Evolutionary conservation across 1,284 basidiomycete genomes (phyloP), one percentile per base, ranked within the genome.

Genomic region (Gymnopus androsaceus): DNA sequence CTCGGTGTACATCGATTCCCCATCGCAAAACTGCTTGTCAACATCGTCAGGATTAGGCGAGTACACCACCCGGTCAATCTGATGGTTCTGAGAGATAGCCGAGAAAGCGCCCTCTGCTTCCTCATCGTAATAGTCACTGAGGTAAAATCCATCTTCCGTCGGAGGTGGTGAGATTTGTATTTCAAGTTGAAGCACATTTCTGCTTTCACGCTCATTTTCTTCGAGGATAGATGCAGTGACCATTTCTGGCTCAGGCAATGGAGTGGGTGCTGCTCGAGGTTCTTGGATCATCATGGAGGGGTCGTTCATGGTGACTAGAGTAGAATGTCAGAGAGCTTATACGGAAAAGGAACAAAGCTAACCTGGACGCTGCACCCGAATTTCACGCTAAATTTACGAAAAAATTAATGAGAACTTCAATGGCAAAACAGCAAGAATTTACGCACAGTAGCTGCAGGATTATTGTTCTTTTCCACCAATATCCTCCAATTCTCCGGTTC

Each of bases 401-500:
- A 27, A 28, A 17, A 11, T 23, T 50, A 1, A 27, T 12, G 4
- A 34, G n/a, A 19, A 36, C 21, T 11, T 23, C 17, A 36, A 1
- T 34, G 8, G 27, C 14, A 30, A 38, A 11, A 25, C 4, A 27
- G 8, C 15, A 37, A 9, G 7, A 38, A 7, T 4, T 3, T 36
- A 12, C 48, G 37, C n/a, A 50, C 48, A 37, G 14, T 37, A 5
- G 36, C 34, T 15, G 36, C 48, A 11, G 48, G 34, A 38, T 50
- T 50, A 14, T 50, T n/a, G 3, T 14, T 50, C 19, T 36, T 38
- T 23, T 50, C 48, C 23, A 50, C 23, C 15, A 50, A 7, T 12
- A 54, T 52, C 31, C 59, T 48, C 59, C 59, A 61, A 14, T 58
- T 51, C 41, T 63, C 62, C 57, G 66, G 67, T 42, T 67, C 64